phyloP scores from a whole-genome alignment of 306 rosid species.

The Trifolium repens region DNA sequence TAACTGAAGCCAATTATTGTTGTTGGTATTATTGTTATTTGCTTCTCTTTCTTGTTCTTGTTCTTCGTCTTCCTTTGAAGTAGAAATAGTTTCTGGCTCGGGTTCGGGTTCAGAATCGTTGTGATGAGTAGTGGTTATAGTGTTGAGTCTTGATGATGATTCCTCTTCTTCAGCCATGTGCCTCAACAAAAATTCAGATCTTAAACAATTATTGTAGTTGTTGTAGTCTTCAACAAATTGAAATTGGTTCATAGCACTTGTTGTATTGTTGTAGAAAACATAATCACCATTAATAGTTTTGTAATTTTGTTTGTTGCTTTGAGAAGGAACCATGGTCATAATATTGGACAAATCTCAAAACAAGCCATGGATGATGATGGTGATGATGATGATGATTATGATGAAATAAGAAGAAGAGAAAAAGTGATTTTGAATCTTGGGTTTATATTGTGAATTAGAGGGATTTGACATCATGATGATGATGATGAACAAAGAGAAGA shows the following conservation, averaged over 20 bases:
- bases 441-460: constrained; percentile 38
- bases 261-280: constrained; percentile 36
- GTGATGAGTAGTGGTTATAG: constrained; percentile 14
- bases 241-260: constrained; percentile 59
- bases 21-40: constrained; percentile 23
- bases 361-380: constrained; percentile 54
- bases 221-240: constrained; percentile 39
- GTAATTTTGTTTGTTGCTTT: constrained; percentile 41
- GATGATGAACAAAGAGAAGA: constrained; percentile 1
- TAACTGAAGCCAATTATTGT: constrained; percentile 76
- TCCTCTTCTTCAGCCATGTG: constrained; percentile 77
- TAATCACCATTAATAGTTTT: constrained; percentile 26
- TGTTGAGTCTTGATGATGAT: constrained; percentile 38
- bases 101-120: constrained; percentile 20
- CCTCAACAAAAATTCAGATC: constrained; percentile 58
- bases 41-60: constrained; percentile 24
- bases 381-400: not conserved
- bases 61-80: constrained; percentile 46
- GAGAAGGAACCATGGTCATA: constrained; percentile 85
- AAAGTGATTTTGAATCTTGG: constrained; percentile 29
- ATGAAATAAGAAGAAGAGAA: not conserved
- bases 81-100: constrained; percentile 42
- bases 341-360: constrained; percentile 46
- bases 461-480: constrained; percentile 48
- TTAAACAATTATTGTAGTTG: constrained; percentile 41